phyloP scores from a whole-genome alignment of 78 protist species.

The Planoprotostelium fungivorum region DNA sequence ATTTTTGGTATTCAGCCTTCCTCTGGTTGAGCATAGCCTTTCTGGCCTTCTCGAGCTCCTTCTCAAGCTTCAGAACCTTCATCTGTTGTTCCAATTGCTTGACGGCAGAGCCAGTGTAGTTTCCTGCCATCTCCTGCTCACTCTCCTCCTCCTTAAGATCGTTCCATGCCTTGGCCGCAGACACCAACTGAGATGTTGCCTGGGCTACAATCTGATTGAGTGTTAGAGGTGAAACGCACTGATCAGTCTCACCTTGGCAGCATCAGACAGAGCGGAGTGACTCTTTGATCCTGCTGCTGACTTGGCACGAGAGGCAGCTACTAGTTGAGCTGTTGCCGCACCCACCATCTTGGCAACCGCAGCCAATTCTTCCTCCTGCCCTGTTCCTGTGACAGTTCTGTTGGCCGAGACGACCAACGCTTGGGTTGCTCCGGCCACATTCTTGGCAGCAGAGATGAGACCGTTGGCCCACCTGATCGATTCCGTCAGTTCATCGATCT shows the following conservation, averaged over 20 bases:
- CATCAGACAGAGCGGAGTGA: constrained; percentile 1
- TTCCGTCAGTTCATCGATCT: not conserved
- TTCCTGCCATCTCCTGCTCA: constrained; percentile 34
- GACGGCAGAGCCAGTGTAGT: constrained; percentile 40
- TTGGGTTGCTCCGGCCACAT: constrained; percentile 53
- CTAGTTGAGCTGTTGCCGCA: constrained; percentile 53
- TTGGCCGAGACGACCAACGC: constrained; percentile 44
- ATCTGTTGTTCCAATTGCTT: constrained; percentile 65
- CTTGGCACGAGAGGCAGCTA: constrained; percentile 65
- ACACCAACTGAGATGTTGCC: constrained; percentile 42
- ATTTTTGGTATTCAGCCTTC: constrained; percentile 35
- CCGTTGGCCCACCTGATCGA: constrained; percentile 52
- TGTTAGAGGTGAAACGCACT: too few species aligned
- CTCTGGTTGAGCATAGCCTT: constrained; percentile 46
- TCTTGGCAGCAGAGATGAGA: constrained; percentile 59
- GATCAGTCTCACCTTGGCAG: constrained; percentile 28
- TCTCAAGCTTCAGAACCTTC: constrained; percentile 56
- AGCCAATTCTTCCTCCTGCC: constrained; percentile 61
- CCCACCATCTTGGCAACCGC: constrained; percentile 61
- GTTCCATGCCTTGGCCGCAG: constrained; percentile 53
- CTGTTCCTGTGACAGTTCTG: constrained; percentile 32
- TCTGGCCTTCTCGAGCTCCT: constrained; percentile 54
- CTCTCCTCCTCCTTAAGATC: constrained; percentile 41
- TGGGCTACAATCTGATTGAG: constrained; percentile 29
- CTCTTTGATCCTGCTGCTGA: constrained; percentile 47